Conservation (phyloP, 176 grass and related monocot species). For the Carex scoparia region DNA sequence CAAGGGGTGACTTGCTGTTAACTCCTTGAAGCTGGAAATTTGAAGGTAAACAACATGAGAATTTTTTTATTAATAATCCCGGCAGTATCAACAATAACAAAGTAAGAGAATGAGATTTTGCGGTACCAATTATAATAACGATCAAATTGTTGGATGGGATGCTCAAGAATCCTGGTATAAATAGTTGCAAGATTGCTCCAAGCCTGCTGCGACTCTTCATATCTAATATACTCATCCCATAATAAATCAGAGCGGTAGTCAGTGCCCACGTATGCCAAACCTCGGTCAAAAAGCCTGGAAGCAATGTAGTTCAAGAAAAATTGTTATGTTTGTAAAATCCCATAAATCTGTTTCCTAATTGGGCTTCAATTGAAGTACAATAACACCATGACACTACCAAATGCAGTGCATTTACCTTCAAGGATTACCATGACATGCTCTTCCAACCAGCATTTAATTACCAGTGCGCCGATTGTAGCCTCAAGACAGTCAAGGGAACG, state of each 20-base stretch:
- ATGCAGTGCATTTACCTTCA: conserved; percentile 30
- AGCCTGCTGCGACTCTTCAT: conserved; percentile 95
- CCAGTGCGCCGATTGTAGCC: conserved; percentile 25
- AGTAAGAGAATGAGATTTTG: not conserved
- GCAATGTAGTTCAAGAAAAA: conserved; percentile 10
- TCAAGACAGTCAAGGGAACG: conserved; percentile 20
- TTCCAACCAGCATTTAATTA: conserved; percentile 32
- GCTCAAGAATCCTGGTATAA: conserved; percentile 88
- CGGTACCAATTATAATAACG: conserved; percentile 92
- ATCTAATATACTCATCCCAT: conserved; percentile 99
- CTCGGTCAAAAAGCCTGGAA: conserved; percentile 83
- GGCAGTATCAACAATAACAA: conserved; percentile 4
- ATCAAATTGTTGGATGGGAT: conserved; percentile 94
- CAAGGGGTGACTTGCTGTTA: conserved; percentile 51
- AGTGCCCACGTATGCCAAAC: conserved; percentile 94
- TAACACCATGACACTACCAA: not conserved
- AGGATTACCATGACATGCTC: conserved; percentile 11
- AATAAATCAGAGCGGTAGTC: conserved; percentile 81
- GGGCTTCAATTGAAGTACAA: conserved; percentile 3
- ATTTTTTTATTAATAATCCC: not conserved
- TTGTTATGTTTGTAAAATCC: conserved; percentile 15
- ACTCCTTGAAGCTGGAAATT: conserved; percentile 69
- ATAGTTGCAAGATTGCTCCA: conserved; percentile 89
- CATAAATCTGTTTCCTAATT: conserved; percentile 19
- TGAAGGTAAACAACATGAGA: not conserved